A percentile compares a stretch with the other conserved stretches of the same genome.
phyloP scores from a whole-genome alignment of 768 basidiomycete species.

The Leccinellum albellum region DNA sequence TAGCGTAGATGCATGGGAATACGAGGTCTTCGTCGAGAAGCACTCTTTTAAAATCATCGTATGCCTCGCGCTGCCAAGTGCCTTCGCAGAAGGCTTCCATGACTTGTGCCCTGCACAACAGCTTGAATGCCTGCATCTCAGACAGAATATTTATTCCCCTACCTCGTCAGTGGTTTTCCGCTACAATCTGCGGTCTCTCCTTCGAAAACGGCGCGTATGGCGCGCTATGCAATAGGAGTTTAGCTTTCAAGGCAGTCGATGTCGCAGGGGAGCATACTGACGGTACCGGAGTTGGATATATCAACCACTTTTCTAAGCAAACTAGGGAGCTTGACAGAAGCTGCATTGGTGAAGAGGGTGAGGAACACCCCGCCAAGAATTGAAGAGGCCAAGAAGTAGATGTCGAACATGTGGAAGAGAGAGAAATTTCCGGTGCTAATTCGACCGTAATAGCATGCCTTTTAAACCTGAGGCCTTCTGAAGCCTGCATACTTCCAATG shows the following conservation, averaged over 20 bases:
- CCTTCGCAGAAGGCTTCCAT: slow-evolving; percentile 7
- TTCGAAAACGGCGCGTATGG: neutral
- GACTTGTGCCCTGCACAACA: slow-evolving; percentile 13
- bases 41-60: slow-evolving; percentile 19
- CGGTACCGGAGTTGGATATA: slow-evolving; percentile 1
- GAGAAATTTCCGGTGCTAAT: neutral
- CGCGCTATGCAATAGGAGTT: slow-evolving; percentile 1
- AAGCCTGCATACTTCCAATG: neutral
- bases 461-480: slow-evolving; percentile 3
- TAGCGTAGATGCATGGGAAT: slow-evolving; percentile 21
- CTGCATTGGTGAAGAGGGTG: slow-evolving; percentile 10
- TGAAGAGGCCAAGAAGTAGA: slow-evolving; percentile 9
- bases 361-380: slow-evolving; percentile 16
- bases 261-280: neutral
- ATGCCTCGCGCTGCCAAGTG: slow-evolving; percentile 17
- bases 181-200: neutral
- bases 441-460: neutral
- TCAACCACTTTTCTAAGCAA: slow-evolving; percentile 4
- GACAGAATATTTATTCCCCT: too few relatives aligned
- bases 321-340: slow-evolving; percentile 7
- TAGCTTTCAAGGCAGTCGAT: neutral
- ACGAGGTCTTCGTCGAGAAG: slow-evolving; percentile 20
- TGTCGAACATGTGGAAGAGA: slow-evolving; percentile 11
- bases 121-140: neutral
- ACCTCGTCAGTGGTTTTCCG: slow-evolving; percentile 19